Evolutionary conservation across 1,284 basidiomycete genomes (phyloP).

Genomic region (Tilletia setariae): DNA sequence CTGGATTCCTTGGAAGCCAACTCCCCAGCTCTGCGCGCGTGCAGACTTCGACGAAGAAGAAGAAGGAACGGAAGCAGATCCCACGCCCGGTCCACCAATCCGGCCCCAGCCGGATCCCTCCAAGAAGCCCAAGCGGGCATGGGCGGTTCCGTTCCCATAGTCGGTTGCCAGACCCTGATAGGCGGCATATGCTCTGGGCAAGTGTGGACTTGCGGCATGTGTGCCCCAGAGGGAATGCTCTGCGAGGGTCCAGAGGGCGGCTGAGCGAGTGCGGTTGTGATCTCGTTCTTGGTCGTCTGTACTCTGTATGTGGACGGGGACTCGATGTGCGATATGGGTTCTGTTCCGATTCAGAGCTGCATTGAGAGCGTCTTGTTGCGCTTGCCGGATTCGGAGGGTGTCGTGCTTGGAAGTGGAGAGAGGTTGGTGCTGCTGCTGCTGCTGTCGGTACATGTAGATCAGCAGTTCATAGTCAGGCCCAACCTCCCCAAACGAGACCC

Average conservation of each 20-base stretch:
- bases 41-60: no score
- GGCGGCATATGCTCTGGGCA: constrained; percentile 35
- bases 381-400: not conserved
- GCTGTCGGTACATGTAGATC: not conserved
- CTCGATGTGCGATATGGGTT: not conserved
- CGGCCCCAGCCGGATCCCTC: constrained; percentile 24
- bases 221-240: constrained; percentile 52
- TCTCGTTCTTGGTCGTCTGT: constrained; percentile 59
- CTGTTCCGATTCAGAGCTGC: not conserved
- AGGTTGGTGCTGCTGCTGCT: not conserved
- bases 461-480: not conserved
- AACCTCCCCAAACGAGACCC: not conserved
- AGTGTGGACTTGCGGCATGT: constrained; percentile 39
- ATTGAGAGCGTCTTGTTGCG: not conserved
- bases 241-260: constrained; percentile 52
- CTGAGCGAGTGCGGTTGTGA: constrained; percentile 55
- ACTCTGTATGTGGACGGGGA: constrained; percentile 11
- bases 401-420: not conserved
- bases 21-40: not conserved
- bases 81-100: constrained; percentile 10
- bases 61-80: no score
- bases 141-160: constrained; percentile 48
- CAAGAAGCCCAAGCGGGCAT: constrained; percentile 45
- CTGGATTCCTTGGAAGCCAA: not conserved
- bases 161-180: constrained; percentile 31